Evolutionary conservation across 352 stramenopile genomes (phyloP), one percentile per base, ranked within the genome.

Genomic region (Phytophthora palmivora): DNA sequence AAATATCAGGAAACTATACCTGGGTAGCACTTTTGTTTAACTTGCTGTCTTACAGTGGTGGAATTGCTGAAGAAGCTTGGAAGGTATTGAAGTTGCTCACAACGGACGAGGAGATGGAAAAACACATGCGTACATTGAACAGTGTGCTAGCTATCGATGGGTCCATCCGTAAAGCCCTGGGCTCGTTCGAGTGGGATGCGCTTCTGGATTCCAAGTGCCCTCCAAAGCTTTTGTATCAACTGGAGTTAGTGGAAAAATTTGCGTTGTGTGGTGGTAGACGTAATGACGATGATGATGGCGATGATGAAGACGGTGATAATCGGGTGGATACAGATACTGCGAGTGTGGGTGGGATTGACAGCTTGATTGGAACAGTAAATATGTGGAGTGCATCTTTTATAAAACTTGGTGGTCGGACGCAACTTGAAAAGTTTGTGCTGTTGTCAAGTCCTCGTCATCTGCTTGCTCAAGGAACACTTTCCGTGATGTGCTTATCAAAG

Each of bases 11-110:
- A 43, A 87, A 74, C 37, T 59, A 75, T 21, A 70, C 49, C 0
- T 81, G 69, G 58, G 18, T 86, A 36, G 33, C 51, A 26, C 58
- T 83, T 21, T 19, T 94, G 4, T 88, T 90, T 49, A 52, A 76
- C 2, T 53, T 90, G 41, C 59, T 93, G 10, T 73, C 76, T 3
- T 77, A 78, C 24, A 62, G 61, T 4, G 65, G 74, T 26, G 72
- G 67, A 28, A 78, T 90, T 16, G 78, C 74, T 43, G 86, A 92
- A 60, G 86, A 91, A 70, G 81, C 79, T 9, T 91, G 79, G 79
- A 91, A 91, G 51, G 65, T 94, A 16, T 43, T 95, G 12, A 94
- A 89, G 44, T 60, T 93, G 26, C 58, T 95, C 11, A 72, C 76
- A 26, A 79, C 78, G 16, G 76, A 92, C 59, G 63, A 74, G 7